phyloP scores from a whole-genome alignment of 192 early-diverging fungal species.

The Borealophlyctis nickersoniae region DNA sequence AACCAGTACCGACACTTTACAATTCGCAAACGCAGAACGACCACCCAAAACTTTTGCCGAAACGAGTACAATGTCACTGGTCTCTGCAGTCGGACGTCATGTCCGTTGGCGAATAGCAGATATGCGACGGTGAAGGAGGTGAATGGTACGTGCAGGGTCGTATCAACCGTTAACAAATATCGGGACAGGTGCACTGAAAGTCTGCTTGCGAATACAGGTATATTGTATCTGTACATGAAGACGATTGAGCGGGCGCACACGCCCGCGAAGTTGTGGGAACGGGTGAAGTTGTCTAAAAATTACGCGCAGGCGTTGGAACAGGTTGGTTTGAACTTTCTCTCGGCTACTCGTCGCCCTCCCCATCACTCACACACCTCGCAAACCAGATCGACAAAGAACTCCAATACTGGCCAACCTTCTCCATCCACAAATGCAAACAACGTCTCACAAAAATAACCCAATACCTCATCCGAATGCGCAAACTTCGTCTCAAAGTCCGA shows the following conservation, averaged over 20 bases:
- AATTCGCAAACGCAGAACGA: constrained; percentile 55
- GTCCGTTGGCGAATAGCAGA: constrained; percentile 90
- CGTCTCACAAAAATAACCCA: constrained; percentile 94
- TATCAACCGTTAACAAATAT: background rate
- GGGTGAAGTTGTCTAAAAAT: constrained; percentile 83
- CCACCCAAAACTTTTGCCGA: constrained; percentile 86
- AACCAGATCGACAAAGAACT: constrained; percentile 84
- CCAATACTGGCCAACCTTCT: constrained; percentile 86
- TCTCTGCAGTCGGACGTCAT: constrained; percentile 89
- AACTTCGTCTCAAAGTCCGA: constrained; percentile 76
- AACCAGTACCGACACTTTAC: background rate
- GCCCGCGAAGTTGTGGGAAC: constrained; percentile 92
- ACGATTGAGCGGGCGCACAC: constrained; percentile 93
- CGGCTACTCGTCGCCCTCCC: background rate
- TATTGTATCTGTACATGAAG: constrained; percentile 90
- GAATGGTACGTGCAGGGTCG: constrained; percentile 56
- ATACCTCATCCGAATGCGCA: constrained; percentile 91
- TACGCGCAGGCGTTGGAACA: constrained; percentile 80
- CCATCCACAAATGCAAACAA: constrained; percentile 95
- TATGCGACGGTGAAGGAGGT: constrained; percentile 93
- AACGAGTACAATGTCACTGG: constrained; percentile 97
- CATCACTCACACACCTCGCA: background rate
- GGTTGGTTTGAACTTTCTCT: constrained; percentile 29
- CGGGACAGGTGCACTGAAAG: background rate
- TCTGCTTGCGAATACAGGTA: constrained; percentile 31